Evolutionary conservation across 208 protist species (phyloP), one percentile per base, ranked within the genome.

Genomic region (Acanthamoeba culbertsoni): DNA sequence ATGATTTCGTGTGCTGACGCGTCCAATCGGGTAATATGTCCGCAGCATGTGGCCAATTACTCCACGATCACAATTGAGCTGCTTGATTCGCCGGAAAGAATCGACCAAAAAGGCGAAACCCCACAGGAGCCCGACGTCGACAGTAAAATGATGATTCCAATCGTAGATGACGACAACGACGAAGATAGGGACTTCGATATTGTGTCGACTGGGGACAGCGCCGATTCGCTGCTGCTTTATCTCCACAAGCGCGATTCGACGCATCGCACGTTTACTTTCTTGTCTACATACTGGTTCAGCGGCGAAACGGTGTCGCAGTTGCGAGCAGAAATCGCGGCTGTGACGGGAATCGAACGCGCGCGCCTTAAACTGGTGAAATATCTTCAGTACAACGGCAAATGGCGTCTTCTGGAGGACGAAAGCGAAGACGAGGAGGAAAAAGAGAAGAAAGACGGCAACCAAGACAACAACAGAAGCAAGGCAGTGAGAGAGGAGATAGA

Each of bases 341-440:
- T 8, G 8, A 31, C 26, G 68, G 68, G 68, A 33, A 43, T 79
- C 33, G 68, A 79, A 18, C 40, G 20, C 68, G 68, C 31, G 35
- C 68, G 16, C 26, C 18, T 48, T 18, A 10, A 79, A 40, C 42
- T 79, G 20, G 4, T 79, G 37, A 79, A 79, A 40, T 79, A 79
- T 40, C 68, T 79, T 8, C 68, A 79, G 68, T 79, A 79, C 68
- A 79, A 79, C 68, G 68, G 68, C 33, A 79, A 79, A 26, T 79
- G 68, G 68, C 68, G 68, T 20, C 37, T 48, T 8, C 68, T 79
- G 23, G 68, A 79, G 6, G 68, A 79, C 68, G 68, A 79, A 79
- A 40, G 6, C 37, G 26, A 10, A 18, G 68, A 79, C 33, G 37
- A 8, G 8, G 28, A 10, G 12, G 28, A 68, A 33, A 26, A 26